Evolutionary conservation across 768 basidiomycete genomes (phyloP), one percentile per base, ranked within the genome.

Genomic region (Mycena sanguinolenta): DNA sequence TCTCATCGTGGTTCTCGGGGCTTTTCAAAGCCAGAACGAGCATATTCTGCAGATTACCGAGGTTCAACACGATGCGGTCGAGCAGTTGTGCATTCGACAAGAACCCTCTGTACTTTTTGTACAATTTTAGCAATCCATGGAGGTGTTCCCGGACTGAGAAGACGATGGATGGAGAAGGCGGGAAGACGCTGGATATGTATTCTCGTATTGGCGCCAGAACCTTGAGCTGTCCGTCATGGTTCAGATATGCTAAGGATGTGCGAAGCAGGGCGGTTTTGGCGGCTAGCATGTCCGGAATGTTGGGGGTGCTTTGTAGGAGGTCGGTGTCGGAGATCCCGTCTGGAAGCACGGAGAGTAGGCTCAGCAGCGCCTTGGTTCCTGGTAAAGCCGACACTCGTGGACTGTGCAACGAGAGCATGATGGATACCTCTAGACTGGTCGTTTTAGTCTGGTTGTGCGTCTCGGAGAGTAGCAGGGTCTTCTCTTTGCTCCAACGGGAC

Each of bases 351-450:
- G 49, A 50, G 23, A 50, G 49, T 12, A 50, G 28, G 52, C 52
- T 53, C 27, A 53, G n/a, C 3, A 53, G 28, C 4, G 28, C 28
- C 17, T 53, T 53, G 28, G 52, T 12, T 13, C 52, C 52, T 4
- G 52, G 52, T 13, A 8, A 19, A 17, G 52, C 8, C n/a, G 17
- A 53, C 10, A 53, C 17, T 16, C 52, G 27, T 4, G 52, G 52
- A 53, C 52, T 53, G 17, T 28, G 27, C 27, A 53, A 28, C 4
- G 52, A 53, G 27, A 53, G 28, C 14, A 30, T 30, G 9, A 53
- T 53, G 52, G 52, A 53, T 53, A 28, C 52, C 17, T 53, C 52
- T 16, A 53, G 52, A 25, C 52, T 53, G 52, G 52, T 30, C 30
- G 52, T 30, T 30, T 53, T 53, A n/a, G 19, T 46, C 7, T 8